Evolutionary conservation across 2,329 filamentous ascomycete genomes (phyloP).

Genomic region (Alternaria metachromatica): DNA sequence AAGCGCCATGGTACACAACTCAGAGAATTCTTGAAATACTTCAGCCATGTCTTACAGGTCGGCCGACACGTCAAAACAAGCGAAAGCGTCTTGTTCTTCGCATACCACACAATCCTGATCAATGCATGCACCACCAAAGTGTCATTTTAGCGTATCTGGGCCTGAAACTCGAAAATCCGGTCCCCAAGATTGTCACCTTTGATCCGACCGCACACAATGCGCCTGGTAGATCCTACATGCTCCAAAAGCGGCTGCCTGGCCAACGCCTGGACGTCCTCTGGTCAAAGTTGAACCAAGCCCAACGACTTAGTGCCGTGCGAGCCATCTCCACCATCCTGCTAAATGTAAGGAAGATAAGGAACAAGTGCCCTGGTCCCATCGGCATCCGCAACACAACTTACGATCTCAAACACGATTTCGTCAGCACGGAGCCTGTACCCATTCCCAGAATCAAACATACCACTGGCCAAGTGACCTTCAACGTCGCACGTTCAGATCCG

Average conservation of each 20-base stretch:
- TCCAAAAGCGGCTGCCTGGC: conserved; percentile 21
- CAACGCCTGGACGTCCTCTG: not conserved
- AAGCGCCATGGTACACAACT: not conserved
- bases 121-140: not conserved
- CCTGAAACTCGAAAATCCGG: not conserved
- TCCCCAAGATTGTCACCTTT: conserved; percentile 13
- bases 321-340: not conserved
- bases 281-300: conserved; percentile 6
- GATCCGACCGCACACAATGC: conserved; percentile 6
- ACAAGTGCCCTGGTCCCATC: not conserved
- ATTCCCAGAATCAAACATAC: not conserved
- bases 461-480: not conserved
- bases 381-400: not conserved
- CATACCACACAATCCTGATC: not conserved
- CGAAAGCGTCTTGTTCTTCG: not conserved
- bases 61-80: not conserved
- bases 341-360: not conserved
- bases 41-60: not conserved
- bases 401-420: not conserved
- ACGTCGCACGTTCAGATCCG: not conserved
- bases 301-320: conserved; percentile 3
- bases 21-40: not conserved
- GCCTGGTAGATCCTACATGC: conserved; percentile 12
- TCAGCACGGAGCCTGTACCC: not conserved
- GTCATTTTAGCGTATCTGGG: not conserved